Conservation (phyloP, 371 early-diverging fungal species). For the Circinella minor region DNA sequence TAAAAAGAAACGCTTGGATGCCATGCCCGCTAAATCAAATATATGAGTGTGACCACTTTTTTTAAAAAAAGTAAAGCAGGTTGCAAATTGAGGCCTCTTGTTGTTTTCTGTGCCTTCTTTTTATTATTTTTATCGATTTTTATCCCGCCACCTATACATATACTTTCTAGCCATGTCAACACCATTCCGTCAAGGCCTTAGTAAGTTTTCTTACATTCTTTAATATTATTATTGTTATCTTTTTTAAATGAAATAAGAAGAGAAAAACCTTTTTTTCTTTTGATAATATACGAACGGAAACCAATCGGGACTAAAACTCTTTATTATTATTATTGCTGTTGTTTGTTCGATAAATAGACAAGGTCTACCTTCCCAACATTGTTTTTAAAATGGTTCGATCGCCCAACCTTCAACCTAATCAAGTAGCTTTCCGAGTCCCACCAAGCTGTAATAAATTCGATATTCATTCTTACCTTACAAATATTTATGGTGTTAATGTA, state of each 20-base stretch:
- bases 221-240: too few relatives aligned
- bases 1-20: too few relatives aligned
- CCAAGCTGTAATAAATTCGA: slow-evolving; percentile 94
- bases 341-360: slow-evolving; percentile 35
- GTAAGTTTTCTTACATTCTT: slow-evolving; percentile 27
- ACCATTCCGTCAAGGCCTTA: slow-evolving; percentile 50
- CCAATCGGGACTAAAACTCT: too few relatives aligned
- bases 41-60: too few relatives aligned
- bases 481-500: slow-evolving; percentile 85
- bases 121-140: too few relatives aligned
- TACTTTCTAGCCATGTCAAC: slow-evolving; percentile 27
- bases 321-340: neutral
- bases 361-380: slow-evolving; percentile 91
- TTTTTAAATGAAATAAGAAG: too few relatives aligned
- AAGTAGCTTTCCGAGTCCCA: slow-evolving; percentile 93
- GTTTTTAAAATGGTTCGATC: slow-evolving; percentile 86
- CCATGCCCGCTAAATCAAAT: too few relatives aligned
- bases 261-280: too few relatives aligned
- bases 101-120: neutral
- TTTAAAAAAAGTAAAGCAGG: too few relatives aligned
- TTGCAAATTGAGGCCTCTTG: too few relatives aligned
- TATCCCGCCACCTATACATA: neutral
- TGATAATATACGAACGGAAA: too few relatives aligned
- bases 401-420: slow-evolving; percentile 82
- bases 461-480: slow-evolving; percentile 84